A percentile compares a stretch with the other conserved stretches of the same genome.
These are phyloP conservation scores for Schizochytrium sp. DNA, from an alignment of 108 stramenopile species.

Conservation along the genomic window DNA sequence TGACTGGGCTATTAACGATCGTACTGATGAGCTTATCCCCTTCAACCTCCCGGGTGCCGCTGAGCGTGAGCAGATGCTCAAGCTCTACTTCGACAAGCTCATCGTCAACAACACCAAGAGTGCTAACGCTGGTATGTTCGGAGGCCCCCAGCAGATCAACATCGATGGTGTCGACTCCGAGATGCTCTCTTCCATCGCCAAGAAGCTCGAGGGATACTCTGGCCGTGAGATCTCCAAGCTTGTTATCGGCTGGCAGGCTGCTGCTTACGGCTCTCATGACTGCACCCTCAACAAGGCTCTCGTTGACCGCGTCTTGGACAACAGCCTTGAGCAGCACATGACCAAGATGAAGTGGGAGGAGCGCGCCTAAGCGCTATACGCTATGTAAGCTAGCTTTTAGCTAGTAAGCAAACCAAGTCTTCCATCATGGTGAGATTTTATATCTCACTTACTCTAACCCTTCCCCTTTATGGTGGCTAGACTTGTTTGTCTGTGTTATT, in stretches of 20 bases:
- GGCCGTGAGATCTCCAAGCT: constrained; percentile 83
- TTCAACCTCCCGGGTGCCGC: constrained; percentile 78
- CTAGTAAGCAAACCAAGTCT: no score
- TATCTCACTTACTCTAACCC: no score
- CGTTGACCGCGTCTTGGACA: constrained; percentile 48
- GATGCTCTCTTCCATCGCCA: constrained; percentile 68
- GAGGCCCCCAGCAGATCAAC: constrained; percentile 67
- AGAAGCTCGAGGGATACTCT: constrained; percentile 73
- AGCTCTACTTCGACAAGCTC: constrained; percentile 76
- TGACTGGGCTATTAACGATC: constrained; percentile 84
- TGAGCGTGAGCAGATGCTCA: constrained; percentile 75
- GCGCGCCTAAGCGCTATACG: not conserved
- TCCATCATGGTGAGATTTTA: no score
- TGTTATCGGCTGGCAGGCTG: constrained; percentile 77
- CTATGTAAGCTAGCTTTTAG: no score
- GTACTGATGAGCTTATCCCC: constrained; percentile 82
- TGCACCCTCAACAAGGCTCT: constrained; percentile 33
- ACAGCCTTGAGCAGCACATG: constrained; percentile 45
- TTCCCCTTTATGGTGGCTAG: no score
- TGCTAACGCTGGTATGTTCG: constrained; percentile 55
- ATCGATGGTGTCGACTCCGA: constrained; percentile 71
- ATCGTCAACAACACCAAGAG: constrained; percentile 69
- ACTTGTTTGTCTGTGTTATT: no score
- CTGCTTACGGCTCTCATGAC: constrained; percentile 69
- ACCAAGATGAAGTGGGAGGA: constrained; percentile 52